Conservation (phyloP, 202 grass and related monocot genomes). For the Thinopyrum obtusiflorum region DNA sequence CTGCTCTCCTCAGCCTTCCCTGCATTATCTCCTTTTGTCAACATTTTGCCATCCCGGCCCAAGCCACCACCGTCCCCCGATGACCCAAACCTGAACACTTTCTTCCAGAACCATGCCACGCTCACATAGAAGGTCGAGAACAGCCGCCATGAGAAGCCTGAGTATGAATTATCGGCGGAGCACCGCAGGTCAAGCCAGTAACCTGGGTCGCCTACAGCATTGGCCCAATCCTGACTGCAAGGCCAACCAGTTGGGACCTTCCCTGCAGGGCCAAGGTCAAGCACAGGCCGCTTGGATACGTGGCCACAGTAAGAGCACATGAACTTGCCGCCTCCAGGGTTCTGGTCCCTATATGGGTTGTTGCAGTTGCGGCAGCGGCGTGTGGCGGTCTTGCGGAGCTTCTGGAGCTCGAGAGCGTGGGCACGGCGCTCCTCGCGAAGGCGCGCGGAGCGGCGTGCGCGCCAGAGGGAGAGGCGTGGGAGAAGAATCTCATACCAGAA, state of each 20-base stretch:
- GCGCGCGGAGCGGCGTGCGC: conserved; percentile 69
- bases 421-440: conserved; percentile 73
- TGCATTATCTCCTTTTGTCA: conserved; percentile 59
- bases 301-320: conserved; percentile 96
- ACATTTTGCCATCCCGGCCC: conserved; percentile 41
- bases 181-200: conserved; percentile 59
- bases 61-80: conserved; percentile 25
- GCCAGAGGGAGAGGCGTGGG: conserved; percentile 76
- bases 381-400: conserved; percentile 84
- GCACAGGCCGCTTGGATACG: conserved; percentile 80
- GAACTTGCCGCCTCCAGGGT: conserved; percentile 82
- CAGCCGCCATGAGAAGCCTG: conserved; percentile 50
- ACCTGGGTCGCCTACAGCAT: conserved; percentile 35
- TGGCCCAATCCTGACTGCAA: conserved; percentile 63
- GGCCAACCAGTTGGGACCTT: conserved; percentile 52
- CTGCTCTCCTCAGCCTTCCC: conserved; percentile 71
- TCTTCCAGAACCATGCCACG: conserved; percentile 59
- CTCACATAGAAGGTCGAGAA: conserved; percentile 40
- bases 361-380: conserved; percentile 88
- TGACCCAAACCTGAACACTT: conserved; percentile 56
- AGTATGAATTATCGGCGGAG: conserved; percentile 40
- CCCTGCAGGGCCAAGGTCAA: conserved; percentile 53
- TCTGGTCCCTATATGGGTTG: conserved; percentile 89
- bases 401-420: conserved; percentile 74
- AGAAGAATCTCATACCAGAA: conserved; percentile 98